Evolutionary conservation across 2,329 filamentous ascomycete genomes (phyloP), one percentile per base, ranked within the genome.

Genomic region (Mycosphaerella arachidis): DNA sequence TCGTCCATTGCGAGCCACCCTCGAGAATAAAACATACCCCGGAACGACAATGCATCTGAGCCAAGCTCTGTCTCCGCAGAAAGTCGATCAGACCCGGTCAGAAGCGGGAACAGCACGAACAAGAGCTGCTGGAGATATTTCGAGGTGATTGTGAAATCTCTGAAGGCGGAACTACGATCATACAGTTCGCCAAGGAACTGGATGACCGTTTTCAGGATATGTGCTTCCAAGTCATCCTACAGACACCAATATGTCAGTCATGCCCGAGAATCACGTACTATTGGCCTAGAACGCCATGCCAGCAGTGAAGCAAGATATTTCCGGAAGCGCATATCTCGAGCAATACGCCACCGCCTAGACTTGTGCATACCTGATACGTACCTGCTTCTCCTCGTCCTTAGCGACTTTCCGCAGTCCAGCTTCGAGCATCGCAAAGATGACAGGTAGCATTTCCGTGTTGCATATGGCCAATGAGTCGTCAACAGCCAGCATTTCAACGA

Each of bases 351-450:
- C 24, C 24, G 24, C 24, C 24, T 24, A 24, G 24, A 24, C 24
- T 24, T 24, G 24, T 24, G 24, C 3, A 24, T 2, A 24, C 24
- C 24, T 24, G 24, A 3, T 24, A 24, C 24, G 24, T 24, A 24
- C 24, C 24, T 82, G 45, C 27, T 52, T 52, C 18, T 59, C 48
- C 83, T 86, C 83, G 29, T 85, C 81, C 63, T 82, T 84, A 55
- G 87, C 79, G 6, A 90, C 79, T 58, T 88, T 84, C 63, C 90
- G 89, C 24, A 97, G 74, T 0, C 92, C 93, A 70, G 89, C 87
- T 70, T 95, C 90, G 1, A 99, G 78, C 92, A 99, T 95, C 0
- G 87, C 84, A 5, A 86, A 87, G 50, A 99, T 88, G 10, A 96
- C 87, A 0, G 88, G 83, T 27, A 97, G 78, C 6, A 91, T 85